Evolutionary conservation across 176 grass and related monocot genomes (phyloP).

Genomic region (Phragmites australis): DNA sequence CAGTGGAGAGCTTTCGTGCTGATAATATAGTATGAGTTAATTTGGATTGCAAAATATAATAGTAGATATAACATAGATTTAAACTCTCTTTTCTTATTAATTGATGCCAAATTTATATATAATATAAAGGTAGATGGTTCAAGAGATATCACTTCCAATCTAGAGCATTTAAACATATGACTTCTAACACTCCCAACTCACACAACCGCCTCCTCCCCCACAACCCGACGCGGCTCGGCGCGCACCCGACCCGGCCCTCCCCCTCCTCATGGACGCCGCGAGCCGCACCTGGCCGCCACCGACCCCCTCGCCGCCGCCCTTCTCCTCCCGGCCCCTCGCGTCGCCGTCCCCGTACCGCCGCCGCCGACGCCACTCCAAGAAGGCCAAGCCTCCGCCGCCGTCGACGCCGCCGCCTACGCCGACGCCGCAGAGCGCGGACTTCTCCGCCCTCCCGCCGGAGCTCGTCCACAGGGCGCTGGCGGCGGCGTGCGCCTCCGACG

Average conservation of each 20-base stretch:
- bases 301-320: slow-evolving; percentile 35
- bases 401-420: background rate
- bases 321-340: slow-evolving; percentile 31
- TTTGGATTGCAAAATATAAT: too few species aligned
- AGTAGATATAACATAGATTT: too few species aligned
- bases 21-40: too few species aligned
- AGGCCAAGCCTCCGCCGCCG: background rate
- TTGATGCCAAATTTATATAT: too few species aligned
- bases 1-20: too few species aligned
- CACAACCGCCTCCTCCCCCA: too few species aligned
- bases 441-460: slow-evolving; percentile 54
- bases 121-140: too few species aligned
- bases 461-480: slow-evolving; percentile 40
- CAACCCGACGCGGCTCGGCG: background rate
- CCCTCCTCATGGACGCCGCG: slow-evolving; percentile 41
- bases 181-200: too few species aligned
- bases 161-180: too few species aligned
- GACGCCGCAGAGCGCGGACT: slow-evolving; percentile 23
- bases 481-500: slow-evolving; percentile 39
- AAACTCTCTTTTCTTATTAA: too few species aligned
- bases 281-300: slow-evolving; percentile 55
- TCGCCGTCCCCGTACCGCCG: background rate
- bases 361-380: slow-evolving; percentile 38
- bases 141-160: too few species aligned
- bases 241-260: background rate